Evolutionary conservation across 2,329 filamentous ascomycete species (phyloP).

Genomic region (Colletotrichum sp.): DNA sequence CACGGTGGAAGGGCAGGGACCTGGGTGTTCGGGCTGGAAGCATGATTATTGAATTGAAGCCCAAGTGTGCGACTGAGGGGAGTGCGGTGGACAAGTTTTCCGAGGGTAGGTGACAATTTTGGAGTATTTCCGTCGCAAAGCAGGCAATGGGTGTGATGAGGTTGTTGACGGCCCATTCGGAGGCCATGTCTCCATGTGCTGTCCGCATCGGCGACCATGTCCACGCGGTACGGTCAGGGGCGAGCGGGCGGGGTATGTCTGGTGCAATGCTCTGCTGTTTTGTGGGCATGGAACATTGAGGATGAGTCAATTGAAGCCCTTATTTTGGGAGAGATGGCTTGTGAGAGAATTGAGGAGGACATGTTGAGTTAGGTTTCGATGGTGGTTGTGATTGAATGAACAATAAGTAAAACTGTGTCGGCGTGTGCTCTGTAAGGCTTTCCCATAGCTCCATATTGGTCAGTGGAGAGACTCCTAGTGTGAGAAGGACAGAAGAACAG

Average conservation of each 20-base stretch:
- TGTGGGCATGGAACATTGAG: not conserved
- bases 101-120: not conserved
- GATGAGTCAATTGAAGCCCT: not conserved
- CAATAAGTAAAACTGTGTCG: not conserved
- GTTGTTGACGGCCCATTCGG: conserved; percentile 11
- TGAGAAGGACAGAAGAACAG: not conserved
- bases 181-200: not conserved
- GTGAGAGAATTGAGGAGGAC: not conserved
- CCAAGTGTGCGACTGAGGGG: not conserved
- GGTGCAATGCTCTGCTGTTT: not conserved
- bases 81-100: not conserved
- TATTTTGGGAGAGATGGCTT: not conserved
- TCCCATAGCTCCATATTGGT: no score
- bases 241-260: not conserved
- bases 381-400: not conserved
- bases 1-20: not conserved
- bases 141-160: not conserved
- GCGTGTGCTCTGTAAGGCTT: not conserved
- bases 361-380: not conserved
- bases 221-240: not conserved
- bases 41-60: not conserved
- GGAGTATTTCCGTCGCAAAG: not conserved
- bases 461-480: no score
- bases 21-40: not conserved
- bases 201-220: not conserved